These are phyloP conservation scores for Nepenthes gracilis DNA, from an alignment of 148 eudicot species.

Conservation along the genomic window DNA sequence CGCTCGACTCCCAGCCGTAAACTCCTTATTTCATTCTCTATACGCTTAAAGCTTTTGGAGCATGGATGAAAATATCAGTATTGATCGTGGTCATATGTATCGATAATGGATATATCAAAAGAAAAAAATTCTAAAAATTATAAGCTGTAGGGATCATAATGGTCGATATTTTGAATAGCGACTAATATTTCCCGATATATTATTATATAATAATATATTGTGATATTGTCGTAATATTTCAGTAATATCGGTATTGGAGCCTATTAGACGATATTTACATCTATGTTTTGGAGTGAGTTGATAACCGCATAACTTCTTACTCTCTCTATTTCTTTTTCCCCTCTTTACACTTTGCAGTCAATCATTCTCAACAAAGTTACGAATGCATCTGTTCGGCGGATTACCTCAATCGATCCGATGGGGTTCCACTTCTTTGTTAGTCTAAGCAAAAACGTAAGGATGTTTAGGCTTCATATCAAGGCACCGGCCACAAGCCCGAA, in stretches of 20 bases:
- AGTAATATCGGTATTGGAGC: too few species aligned
- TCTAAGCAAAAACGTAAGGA: conserved; percentile 10
- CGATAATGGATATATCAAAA: too few species aligned
- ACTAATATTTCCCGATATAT: not conserved
- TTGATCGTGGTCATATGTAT: too few species aligned
- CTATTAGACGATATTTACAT: too few species aligned
- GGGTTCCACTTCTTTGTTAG: conserved; percentile 62
- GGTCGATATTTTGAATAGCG: not conserved
- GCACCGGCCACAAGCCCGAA: conserved; percentile 57
- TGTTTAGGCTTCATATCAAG: conserved; percentile 22
- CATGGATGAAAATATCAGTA: not conserved
- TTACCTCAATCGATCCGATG: conserved; percentile 40
- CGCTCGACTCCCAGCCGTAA: conserved; percentile 29
- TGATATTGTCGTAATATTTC: too few species aligned
- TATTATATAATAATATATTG: too few species aligned
- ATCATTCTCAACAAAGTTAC: conserved; percentile 27
- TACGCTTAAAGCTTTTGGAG: not conserved
- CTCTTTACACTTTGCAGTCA: conserved; percentile 21
- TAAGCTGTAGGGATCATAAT: not conserved
- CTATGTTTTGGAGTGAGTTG: too few species aligned
- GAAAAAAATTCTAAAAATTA: too few species aligned
- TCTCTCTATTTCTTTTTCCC: not conserved
- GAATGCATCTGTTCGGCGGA: conserved; percentile 27
- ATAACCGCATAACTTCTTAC: not conserved
- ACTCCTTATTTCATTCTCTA: not conserved